Base-by-base conservation (phyloP, 169 alveolate genomes). In the Plasmodium blacklocki region DNA sequence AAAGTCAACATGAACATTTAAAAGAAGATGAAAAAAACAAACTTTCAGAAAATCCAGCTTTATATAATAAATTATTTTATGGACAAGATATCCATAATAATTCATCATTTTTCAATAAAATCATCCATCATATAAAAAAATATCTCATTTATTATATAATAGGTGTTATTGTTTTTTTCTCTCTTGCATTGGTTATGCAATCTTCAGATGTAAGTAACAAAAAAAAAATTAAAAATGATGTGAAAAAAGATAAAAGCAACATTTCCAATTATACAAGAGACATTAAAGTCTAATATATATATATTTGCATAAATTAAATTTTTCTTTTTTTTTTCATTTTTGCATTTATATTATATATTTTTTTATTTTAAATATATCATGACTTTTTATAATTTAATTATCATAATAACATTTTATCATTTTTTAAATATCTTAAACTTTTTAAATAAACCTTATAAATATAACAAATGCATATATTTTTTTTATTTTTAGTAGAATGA, bases 231-330 rank as follows among this genome's bases (percentile, higher is more conserved):
- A 83, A 68, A 43, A 56, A 56, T 18, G 64, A 56, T 56, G 32
- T 39, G 63, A 68, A 50, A 83, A 83, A 73, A 47, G 91, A 83
- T 52, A 83, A 58, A 70, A 68, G 56, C 29, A 68, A 83, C 56
- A 68, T 83, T 54, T 26, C 83, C 21, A 83, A 83, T 83, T 83
- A 83, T 50, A 32, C 85, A 54, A 60, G 91, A 83, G 83, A 56
- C 18, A 58, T 83, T 21, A 64, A 83, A 21, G 45, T 71, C 74
- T 83, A 52, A 83, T 26, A 49, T 45, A 63, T 47, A 47, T 32
- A n/a, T 66, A 73, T 63, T 29, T 54, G 56, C 26, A 43, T 56
- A 60, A 39, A 39, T 39, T 39, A 39, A 32, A 39, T 52, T 23
- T 54, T 50, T 29, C 32, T 21, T 21, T 74, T 60, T 60, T 74